phyloP scores from a whole-genome alignment of 169 alveolate genomes.

The Eimeria necatrix region DNA sequence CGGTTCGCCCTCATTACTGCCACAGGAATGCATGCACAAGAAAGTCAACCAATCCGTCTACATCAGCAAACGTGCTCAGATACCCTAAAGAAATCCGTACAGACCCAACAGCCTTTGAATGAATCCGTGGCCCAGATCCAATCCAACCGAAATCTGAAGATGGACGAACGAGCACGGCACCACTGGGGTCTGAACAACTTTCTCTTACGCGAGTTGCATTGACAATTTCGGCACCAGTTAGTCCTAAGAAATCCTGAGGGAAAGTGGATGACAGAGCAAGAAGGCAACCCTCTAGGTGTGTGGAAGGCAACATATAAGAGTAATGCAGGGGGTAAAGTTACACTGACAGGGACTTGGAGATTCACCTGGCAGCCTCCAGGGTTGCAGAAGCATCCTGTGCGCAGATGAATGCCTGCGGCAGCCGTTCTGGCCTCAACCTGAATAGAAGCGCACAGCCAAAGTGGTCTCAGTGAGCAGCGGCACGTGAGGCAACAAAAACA shows the following conservation, averaged over 20 bases:
- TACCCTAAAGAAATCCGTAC: slow-evolving; percentile 85
- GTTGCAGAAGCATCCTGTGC: slow-evolving; percentile 87
- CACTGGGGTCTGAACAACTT: slow-evolving; percentile 81
- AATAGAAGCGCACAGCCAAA: background rate
- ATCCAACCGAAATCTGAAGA: slow-evolving; percentile 23
- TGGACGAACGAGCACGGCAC: slow-evolving; percentile 9
- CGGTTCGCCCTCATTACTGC: background rate
- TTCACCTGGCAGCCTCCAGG: slow-evolving; percentile 86
- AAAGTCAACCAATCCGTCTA: slow-evolving; percentile 71
- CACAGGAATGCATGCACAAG: slow-evolving; percentile 67
- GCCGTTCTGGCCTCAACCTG: slow-evolving; percentile 84
- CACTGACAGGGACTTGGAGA: background rate
- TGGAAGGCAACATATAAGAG: no score
- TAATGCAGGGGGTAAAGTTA: background rate
- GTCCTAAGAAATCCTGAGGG: slow-evolving; percentile 78
- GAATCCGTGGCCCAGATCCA: slow-evolving; percentile 36
- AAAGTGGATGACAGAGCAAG: background rate
- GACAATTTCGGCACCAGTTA: slow-evolving; percentile 82
- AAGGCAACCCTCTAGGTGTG: background rate
- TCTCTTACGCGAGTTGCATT: slow-evolving; percentile 78
- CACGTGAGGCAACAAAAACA: no score
- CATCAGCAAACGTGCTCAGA: slow-evolving; percentile 84
- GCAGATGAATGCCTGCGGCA: slow-evolving; percentile 81
- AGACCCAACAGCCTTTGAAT: slow-evolving; percentile 82
- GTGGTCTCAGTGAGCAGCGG: background rate